These are phyloP conservation scores for Curvularia sp. DNA, from an alignment of 2,329 filamentous ascomycete species.

Conservation along the genomic window DNA sequence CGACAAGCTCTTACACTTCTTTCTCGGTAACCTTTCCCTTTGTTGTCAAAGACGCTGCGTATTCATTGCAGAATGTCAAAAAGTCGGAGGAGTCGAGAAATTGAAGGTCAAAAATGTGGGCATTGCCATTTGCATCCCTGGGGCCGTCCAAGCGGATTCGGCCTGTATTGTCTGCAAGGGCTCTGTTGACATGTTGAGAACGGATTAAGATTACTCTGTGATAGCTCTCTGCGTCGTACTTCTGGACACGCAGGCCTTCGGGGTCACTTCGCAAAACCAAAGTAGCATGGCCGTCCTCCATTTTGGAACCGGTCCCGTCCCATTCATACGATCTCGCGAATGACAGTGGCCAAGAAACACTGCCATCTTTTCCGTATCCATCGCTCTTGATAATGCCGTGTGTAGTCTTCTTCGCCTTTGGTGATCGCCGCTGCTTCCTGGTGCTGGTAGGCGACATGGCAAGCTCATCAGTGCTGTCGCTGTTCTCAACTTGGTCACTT, in stretches of 20 bases:
- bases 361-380: background rate
- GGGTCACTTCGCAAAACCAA: slow-evolving; percentile 8
- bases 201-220: slow-evolving; percentile 11
- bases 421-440: background rate
- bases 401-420: slow-evolving; percentile 8
- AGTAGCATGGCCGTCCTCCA: slow-evolving; percentile 4
- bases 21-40: background rate
- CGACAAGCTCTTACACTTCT: slow-evolving; percentile 5
- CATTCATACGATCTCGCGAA: slow-evolving; percentile 29
- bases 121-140: slow-evolving; percentile 10
- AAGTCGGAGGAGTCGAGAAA: slow-evolving; percentile 27
- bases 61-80: slow-evolving; percentile 13
- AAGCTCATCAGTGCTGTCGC: slow-evolving; percentile 30
- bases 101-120: slow-evolving; percentile 29
- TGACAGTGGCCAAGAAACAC: slow-evolving; percentile 22
- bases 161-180: slow-evolving; percentile 21
- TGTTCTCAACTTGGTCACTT: background rate
- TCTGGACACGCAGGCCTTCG: slow-evolving; percentile 8
- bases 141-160: slow-evolving; percentile 33
- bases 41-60: slow-evolving; percentile 2
- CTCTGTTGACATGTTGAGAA: slow-evolving; percentile 22
- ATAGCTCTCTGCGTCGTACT: slow-evolving; percentile 6
- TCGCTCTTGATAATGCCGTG: slow-evolving; percentile 10
- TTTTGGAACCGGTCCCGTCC: background rate
- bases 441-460: slow-evolving; percentile 10